Evolutionary conservation across 73 alveolate genomes (phyloP), one percentile per base, ranked within the genome.

Genomic region (Stentor coeruleus): DNA sequence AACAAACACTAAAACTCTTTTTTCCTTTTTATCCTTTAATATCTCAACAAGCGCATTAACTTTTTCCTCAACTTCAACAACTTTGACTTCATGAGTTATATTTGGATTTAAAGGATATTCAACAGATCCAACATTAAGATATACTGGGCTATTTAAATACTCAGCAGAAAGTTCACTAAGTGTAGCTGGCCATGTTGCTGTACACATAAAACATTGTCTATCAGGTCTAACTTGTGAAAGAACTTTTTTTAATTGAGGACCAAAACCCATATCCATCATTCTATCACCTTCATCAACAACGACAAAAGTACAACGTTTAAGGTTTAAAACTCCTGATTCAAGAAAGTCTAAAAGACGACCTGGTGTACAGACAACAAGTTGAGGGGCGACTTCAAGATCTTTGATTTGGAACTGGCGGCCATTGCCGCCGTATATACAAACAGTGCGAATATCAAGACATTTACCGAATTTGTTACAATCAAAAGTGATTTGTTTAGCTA

Each of bases 201-300:
- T 91, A 88, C 97, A 97, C 98, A 96, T 95, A 11, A 92, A 97
- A 73, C 93, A 77, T 84, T 97, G 95, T 74, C 95, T 93, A 84
- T 95, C 99, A 15, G 97, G 97, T 59, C 99, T 59, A 14, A 91
- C 91, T 82, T 93, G 95, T 37, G 89, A 84, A 58, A 97, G 75
- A 39, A 97, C 94, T 80, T 91, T 93, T 3, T 93, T 88, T 20
- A 97, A 94, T 90, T 97, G 97, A 3, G 99, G 99, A 76, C 95
- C 99, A 89, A 97, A 97, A 3, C 99, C 99, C 95, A 96, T 87
- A 89, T 97, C 99, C 73, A 97, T 87, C 99, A 97, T 97, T 92
- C 99, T 88, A 86, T 97, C 99, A 55, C 99, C 99, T 93, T 97
- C 99, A 91, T 97, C 99, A 11, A 97, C 91, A 35, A 97, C 99